Evolutionary conservation across 768 basidiomycete genomes (phyloP), one percentile per base, ranked within the genome.

Genomic region (Psilocybe azurescens): DNA sequence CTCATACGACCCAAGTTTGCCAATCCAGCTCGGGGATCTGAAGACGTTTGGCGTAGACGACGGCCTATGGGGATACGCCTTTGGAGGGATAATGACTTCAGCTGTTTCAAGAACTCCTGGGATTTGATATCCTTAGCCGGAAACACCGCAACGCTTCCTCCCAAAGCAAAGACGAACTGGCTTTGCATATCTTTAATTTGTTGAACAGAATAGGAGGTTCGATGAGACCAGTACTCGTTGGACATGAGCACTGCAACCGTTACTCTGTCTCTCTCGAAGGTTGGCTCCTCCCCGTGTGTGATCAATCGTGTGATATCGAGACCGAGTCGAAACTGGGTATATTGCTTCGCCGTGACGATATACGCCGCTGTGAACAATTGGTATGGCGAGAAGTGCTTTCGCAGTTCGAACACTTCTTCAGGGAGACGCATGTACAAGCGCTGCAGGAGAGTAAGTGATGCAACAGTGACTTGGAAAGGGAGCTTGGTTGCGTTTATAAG

Each of bases 361-460:
- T 66, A 65, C n/a, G 63, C 67, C 6, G 54, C 63, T 18, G 64
- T 59, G 51, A 66, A 69, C 30, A 69, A 56, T 32, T 58, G 54
- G 52, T 66, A 63, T n/a, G 63, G 60, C 2, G 67, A 66, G 32
- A 58, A 55, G 14, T 46, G 51, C n/a, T 53, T 49, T 24, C 63
- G 53, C 24, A n/a, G 47, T 36, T 56, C 49, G 18, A 50, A 56
- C 10, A 50, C 53, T 24, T 58, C 29, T n/a, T 53, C 38, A 13
- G 62, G 65, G 24, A 62, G 60, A 13, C 56, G 56, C 16, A 54
- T 59, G n/a, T 53, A 66, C 39, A 69, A 56, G 13, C 67, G 62
- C 48, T 69, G 65, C 10, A 69, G 65, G 24, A 69, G 58, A 39
- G 65, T 65, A 7, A 69, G 52, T 7, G 67, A 49, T 6, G 65